Conservation (phyloP, 2,329 filamentous ascomycete species). For the Phialocephala sp. region DNA sequence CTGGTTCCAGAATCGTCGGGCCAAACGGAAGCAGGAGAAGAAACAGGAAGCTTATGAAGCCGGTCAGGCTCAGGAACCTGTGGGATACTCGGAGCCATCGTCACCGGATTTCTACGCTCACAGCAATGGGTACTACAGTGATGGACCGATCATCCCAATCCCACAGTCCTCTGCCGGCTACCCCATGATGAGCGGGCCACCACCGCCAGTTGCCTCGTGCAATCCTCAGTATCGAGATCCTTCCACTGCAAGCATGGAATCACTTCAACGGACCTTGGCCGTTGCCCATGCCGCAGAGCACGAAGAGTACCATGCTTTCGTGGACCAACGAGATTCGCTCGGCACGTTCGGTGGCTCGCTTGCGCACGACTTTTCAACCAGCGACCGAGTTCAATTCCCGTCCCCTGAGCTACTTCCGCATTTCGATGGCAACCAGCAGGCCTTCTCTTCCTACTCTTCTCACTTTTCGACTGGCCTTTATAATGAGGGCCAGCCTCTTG, state of each 20-base stretch:
- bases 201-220: constrained; percentile 35
- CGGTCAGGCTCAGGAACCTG: constrained; percentile 43
- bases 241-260: constrained; percentile 37
- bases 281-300: constrained; percentile 31
- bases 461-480: constrained; percentile 30
- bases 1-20: constrained; percentile 72
- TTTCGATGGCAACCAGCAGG: constrained; percentile 20
- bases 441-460: constrained; percentile 29
- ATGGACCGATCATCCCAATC: constrained; percentile 24
- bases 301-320: constrained; percentile 32
- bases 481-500: constrained; percentile 20
- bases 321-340: constrained; percentile 27
- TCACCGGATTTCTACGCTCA: constrained; percentile 37
- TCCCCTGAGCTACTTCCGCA: constrained; percentile 23
- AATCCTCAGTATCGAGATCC: constrained; percentile 40
- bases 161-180: constrained; percentile 30
- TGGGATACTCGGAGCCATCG: constrained; percentile 38
- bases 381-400: constrained; percentile 39
- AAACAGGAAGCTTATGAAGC: constrained; percentile 59
- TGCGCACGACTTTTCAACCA: constrained; percentile 25
- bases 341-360: constrained; percentile 26
- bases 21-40: constrained; percentile 59
- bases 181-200: constrained; percentile 31
- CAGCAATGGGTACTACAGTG: constrained; percentile 29
- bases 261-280: constrained; percentile 39